These are phyloP conservation scores for Schizophyllum amplum DNA, from an alignment of 1,284 basidiomycete genomes.

Conservation along the genomic window DNA sequence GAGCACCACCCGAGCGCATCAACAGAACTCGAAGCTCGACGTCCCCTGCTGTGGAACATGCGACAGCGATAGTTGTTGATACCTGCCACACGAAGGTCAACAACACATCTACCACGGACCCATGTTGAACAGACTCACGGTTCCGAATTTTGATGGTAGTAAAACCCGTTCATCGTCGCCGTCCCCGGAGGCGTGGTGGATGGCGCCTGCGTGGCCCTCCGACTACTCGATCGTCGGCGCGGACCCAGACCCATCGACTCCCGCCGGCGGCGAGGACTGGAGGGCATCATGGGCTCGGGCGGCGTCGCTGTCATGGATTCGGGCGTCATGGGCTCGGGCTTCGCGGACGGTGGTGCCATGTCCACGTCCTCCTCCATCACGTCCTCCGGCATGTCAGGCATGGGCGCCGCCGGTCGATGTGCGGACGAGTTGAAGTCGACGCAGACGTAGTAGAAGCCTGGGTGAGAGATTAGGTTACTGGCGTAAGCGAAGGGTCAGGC, in stretches of 20 bases:
- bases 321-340: neutral
- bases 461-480: too few relatives aligned
- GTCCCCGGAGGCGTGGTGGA: slow-evolving; percentile 34
- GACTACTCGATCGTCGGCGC: slow-evolving; percentile 13
- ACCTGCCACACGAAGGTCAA: slow-evolving; percentile 33
- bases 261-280: slow-evolving; percentile 26
- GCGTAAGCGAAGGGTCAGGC: too few relatives aligned
- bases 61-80: slow-evolving; percentile 55
- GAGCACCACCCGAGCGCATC: slow-evolving; percentile 19
- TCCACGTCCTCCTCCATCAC: slow-evolving; percentile 12
- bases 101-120: slow-evolving; percentile 9
- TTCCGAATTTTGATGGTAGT: slow-evolving; percentile 88
- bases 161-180: slow-evolving; percentile 83
- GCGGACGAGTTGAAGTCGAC: slow-evolving; percentile 63
- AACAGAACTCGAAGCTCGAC: slow-evolving; percentile 63
- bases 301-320: too few relatives aligned
- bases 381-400: slow-evolving; percentile 7
- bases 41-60: slow-evolving; percentile 49
- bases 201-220: slow-evolving; percentile 19
- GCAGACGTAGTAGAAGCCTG: slow-evolving; percentile 85
- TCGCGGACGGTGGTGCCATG: neutral
- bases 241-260: slow-evolving; percentile 29
- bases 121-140: slow-evolving; percentile 47
- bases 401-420: slow-evolving; percentile 23
- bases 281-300: slow-evolving; percentile 15